Base-by-base conservation (phyloP, 352 stramenopile genomes). In the Pythium oligandrum region DNA sequence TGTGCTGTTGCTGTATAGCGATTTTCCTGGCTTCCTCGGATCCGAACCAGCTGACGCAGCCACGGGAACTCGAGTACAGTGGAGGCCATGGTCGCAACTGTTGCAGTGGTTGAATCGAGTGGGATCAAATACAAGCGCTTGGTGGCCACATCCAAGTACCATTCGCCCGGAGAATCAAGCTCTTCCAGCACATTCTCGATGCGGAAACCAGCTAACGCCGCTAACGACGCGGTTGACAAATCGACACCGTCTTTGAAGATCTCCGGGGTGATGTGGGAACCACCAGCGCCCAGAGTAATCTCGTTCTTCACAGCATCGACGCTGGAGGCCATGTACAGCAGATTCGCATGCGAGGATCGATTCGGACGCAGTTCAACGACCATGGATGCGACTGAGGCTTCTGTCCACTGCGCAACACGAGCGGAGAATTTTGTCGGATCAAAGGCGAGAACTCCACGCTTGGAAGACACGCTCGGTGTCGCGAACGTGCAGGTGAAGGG, bases 141-240 rank as follows among this genome's bases (percentile, higher is more conserved):
- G 33, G 61, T 83, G 1, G 63, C 37, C 1, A 63, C 46, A 32
- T 91, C 73, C 39, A 86, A 91, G 44, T 75, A 91, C 78, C 77
- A 87, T 48, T 88, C 78, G 17, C 74, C 75, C 0, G 74, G 74
- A 4, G 67, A 66, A 64, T 89, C 70, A 6, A 89, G 56, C 55
- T 88, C 81, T 49, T 83, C 56, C 0, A 84, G 44, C 3, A 86
- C 49, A 47, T 91, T 91, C 45, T 88, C 81, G 11, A 87, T 65
- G 9, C 78, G 81, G 51, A 88, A 78, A 1, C 47, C 58, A 4
- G 55, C 44, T 4, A 17, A 42, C 51, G n/a, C 61, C 38, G 48
- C 32, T 42, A 7, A 31, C 10, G 30, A 48, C 30, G 37, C 48
- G 10, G 46, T 53, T 42, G 44, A 59, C 32, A 39, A 51, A 56